phyloP scores from a whole-genome alignment of 75 land plant species.

The Isoetes taiwanensis region DNA sequence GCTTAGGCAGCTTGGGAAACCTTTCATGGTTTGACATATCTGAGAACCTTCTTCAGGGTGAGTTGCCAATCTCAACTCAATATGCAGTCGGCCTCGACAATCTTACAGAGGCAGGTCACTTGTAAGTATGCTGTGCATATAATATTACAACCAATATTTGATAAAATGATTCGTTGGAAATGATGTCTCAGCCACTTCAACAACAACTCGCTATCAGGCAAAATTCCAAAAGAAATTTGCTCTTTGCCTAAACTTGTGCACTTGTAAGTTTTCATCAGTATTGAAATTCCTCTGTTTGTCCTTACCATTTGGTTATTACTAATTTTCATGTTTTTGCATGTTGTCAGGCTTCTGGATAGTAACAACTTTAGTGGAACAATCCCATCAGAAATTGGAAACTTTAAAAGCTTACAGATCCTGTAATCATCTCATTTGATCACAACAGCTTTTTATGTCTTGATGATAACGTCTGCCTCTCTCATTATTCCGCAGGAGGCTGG shows the following conservation, averaged over 20 bases:
- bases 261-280: conserved; percentile 18
- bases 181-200: conserved; percentile 49
- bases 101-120: conserved; percentile 36
- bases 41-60: conserved; percentile 41
- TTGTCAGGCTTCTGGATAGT: conserved; percentile 30
- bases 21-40: conserved; percentile 60
- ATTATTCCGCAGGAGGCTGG: too few relatives aligned
- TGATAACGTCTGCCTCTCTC: too few relatives aligned
- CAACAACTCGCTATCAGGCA: conserved; percentile 40
- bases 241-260: conserved; percentile 24
- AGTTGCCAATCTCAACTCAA: conserved; percentile 40
- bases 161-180: neutral
- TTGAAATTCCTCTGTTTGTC: too few relatives aligned
- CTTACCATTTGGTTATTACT: too few relatives aligned
- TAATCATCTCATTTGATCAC: too few relatives aligned
- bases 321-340: neutral
- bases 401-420: conserved; percentile 23
- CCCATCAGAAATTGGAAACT: conserved; percentile 24
- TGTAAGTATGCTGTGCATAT: too few relatives aligned
- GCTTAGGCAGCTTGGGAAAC: conserved; percentile 44
- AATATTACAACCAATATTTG: neutral
- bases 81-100: conserved; percentile 34
- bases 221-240: conserved; percentile 34
- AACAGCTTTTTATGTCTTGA: too few relatives aligned
- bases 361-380: conserved; percentile 28